phyloP scores from a whole-genome alignment of 371 early-diverging fungal species.

The Mucor indicus region DNA sequence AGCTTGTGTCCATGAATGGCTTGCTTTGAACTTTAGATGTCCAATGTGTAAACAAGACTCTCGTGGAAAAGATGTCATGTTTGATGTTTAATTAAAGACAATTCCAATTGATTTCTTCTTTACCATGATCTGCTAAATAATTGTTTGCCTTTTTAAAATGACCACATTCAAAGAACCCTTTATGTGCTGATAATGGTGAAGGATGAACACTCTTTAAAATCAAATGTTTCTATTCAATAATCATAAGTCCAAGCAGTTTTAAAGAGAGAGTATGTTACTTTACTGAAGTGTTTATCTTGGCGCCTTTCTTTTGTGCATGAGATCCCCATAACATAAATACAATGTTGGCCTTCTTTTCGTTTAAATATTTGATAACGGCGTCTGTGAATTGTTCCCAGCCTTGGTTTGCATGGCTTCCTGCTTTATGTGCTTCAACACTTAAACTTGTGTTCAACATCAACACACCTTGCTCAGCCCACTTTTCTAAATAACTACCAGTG shows the following conservation, averaged over 20 bases:
- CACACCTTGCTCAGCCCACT: constrained; percentile 93
- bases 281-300: constrained; percentile 55
- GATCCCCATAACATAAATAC: constrained; percentile 98
- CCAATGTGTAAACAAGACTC: constrained; percentile 40
- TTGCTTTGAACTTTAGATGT: constrained; percentile 27
- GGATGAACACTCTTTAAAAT: constrained; percentile 93
- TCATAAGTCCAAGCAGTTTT: no score
- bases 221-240: constrained; percentile 73
- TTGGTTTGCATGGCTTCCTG: constrained; percentile 84
- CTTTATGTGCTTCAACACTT: constrained; percentile 83
- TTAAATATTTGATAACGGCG: constrained; percentile 75
- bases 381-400: constrained; percentile 94
- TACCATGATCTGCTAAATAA: constrained; percentile 70
- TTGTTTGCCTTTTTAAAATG: constrained; percentile 95
- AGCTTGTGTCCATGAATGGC: constrained; percentile 33
- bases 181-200: constrained; percentile 88
- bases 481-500: constrained; percentile 62
- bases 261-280: not conserved
- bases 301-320: constrained; percentile 80
- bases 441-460: constrained; percentile 92
- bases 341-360: constrained; percentile 56
- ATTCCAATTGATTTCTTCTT: constrained; percentile 75
- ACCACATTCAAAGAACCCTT: constrained; percentile 86
- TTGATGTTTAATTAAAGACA: constrained; percentile 28
- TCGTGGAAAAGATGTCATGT: constrained; percentile 19